Evolutionary conservation across 2,329 filamentous ascomycete genomes (phyloP), one percentile per base, ranked within the genome.

Genomic region (Aspergillus sp.): DNA sequence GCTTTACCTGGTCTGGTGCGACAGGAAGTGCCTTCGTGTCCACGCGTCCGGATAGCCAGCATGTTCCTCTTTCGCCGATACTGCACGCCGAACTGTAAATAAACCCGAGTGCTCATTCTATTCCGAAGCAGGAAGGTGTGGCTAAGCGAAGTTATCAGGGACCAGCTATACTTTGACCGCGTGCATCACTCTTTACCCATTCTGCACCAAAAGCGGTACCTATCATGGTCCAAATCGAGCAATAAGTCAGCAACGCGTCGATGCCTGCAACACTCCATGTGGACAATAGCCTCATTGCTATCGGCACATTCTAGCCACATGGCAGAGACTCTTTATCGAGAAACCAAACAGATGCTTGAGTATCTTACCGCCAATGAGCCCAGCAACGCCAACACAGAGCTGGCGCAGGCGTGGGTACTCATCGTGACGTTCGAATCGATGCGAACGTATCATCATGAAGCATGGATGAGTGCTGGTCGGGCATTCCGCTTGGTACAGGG

Each of bases 401-500:
- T 52, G 2, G 52, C 47, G 3, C 60, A 60, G 22, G 58, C 56
- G 19, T 63, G 56, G 53, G 38, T 63, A 0, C 41, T 63, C 5
- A 10, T 61, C 1, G 53, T 49, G 3, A 52, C 46, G 2, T 59
- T 42, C 26, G 57, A 61, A 48, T 61, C 35, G 1, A 63, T 61
- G 59, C 48, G 53, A 2, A 60, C 61, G 3, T 51, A 63, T 40
- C 62, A 69, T 47, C 65, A 62, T 4, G 59, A 59, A 9, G 70
- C 60, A 11, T 70, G 65, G 66, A 64, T 71, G 40, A 72, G 64
- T 45, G 66, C 64, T 4, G 69, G 70, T 2, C 64, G 63, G 2
- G 62, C 62, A 2, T 68, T 72, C 52, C 64, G 71, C 7, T 53
- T 72, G 16, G 61, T 73, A 2, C 69, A 72, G 47, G 46, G 65